Evolutionary conservation across 768 basidiomycete species (phyloP).

Genomic region (Symmetrospora coprosmae): DNA sequence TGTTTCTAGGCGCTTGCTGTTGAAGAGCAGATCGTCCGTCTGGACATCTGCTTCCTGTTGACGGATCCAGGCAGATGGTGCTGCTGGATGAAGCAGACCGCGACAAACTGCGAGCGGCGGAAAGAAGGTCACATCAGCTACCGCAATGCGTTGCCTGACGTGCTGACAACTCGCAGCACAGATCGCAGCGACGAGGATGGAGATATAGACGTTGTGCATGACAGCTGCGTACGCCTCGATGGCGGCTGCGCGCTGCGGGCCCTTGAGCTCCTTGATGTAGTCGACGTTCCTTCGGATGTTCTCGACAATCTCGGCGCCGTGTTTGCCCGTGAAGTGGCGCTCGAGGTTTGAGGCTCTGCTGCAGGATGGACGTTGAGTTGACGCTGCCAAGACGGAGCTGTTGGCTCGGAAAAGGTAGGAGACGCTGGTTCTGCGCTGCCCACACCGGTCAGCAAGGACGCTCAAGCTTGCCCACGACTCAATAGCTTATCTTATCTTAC

Average conservation of each 20-base stretch:
- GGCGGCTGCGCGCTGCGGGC: conserved; percentile 16
- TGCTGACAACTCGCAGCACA: conserved; percentile 20
- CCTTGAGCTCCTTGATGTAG: conserved; percentile 22
- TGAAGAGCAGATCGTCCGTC: too few relatives aligned
- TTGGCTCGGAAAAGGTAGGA: conserved; percentile 27
- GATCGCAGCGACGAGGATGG: conserved; percentile 23
- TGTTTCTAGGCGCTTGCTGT: too few relatives aligned
- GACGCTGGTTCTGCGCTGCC: neutral
- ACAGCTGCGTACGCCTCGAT: conserved; percentile 22
- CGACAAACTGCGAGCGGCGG: neutral
- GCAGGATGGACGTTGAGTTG: conserved; percentile 25
- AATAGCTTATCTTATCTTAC: too few relatives aligned
- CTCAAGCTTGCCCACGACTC: too few relatives aligned
- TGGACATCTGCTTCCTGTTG: neutral
- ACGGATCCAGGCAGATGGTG: conserved; percentile 20
- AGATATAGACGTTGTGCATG: conserved; percentile 26
- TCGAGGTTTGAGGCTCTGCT: conserved; percentile 26
- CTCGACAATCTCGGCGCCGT: conserved; percentile 23
- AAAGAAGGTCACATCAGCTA: neutral
- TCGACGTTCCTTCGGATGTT: conserved; percentile 23
- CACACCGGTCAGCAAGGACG: too few relatives aligned
- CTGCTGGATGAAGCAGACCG: conserved; percentile 21
- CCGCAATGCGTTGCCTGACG: neutral
- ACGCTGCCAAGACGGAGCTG: conserved; percentile 26
- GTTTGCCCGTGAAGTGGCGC: conserved; percentile 23